These are phyloP conservation scores for Penicillium parvum DNA, from an alignment of 495 filamentous ascomycete species.

Conservation along the genomic window DNA sequence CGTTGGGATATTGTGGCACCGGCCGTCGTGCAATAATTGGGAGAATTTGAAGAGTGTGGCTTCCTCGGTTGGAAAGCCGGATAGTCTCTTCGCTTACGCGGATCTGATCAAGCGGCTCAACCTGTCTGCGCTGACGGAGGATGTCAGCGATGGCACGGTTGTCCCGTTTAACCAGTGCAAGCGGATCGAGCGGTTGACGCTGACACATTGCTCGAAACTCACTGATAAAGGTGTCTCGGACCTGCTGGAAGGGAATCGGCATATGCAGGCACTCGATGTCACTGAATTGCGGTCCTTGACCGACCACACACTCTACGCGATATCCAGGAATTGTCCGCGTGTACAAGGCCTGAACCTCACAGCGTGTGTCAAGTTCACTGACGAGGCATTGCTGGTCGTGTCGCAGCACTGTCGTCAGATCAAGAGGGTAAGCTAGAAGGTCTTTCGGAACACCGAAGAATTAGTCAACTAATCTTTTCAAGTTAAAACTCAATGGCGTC, in stretches of 20 bases:
- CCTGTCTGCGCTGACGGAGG: slow-evolving; percentile 66
- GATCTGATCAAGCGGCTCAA: slow-evolving; percentile 89
- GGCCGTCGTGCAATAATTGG: slow-evolving; percentile 86
- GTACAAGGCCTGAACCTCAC: slow-evolving; percentile 94
- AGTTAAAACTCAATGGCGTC: slow-evolving; percentile 95
- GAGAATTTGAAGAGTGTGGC: slow-evolving; percentile 71
- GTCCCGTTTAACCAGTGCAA: slow-evolving; percentile 78
- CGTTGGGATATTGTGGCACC: slow-evolving; percentile 92
- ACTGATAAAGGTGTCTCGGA: slow-evolving; percentile 79
- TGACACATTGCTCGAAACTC: slow-evolving; percentile 83
- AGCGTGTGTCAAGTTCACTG: slow-evolving; percentile 76
- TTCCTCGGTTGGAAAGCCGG: slow-evolving; percentile 59
- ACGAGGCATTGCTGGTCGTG: slow-evolving; percentile 76
- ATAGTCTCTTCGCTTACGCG: slow-evolving; percentile 78
- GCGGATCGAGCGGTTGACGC: slow-evolving; percentile 85
- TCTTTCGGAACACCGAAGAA: background rate
- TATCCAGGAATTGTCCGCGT: slow-evolving; percentile 74
- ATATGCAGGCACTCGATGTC: slow-evolving; percentile 87
- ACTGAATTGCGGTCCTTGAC: slow-evolving; percentile 76
- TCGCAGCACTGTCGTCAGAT: slow-evolving; percentile 80
- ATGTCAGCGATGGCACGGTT: slow-evolving; percentile 87
- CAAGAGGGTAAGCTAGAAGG: slow-evolving; percentile 63
- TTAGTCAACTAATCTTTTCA: background rate
- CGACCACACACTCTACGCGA: slow-evolving; percentile 71
- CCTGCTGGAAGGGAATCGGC: slow-evolving; percentile 71